phyloP scores from a whole-genome alignment of 805 yeast genomes.

The Saccharomycopsis capsularis region DNA sequence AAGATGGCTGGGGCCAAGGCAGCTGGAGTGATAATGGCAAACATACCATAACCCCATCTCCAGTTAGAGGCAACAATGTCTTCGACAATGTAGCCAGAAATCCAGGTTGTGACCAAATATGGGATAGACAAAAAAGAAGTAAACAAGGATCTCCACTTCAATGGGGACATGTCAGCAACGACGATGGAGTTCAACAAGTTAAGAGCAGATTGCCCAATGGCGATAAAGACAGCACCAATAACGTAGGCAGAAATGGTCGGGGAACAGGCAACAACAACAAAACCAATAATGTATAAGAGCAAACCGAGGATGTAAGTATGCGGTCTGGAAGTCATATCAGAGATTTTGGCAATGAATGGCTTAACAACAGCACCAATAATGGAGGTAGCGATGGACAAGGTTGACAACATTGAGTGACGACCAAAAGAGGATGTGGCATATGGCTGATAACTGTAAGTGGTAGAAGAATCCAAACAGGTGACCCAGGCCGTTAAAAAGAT shows the following conservation, averaged over 20 bases:
- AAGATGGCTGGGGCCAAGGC: conserved; percentile 31
- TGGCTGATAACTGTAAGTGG: conserved; percentile 32
- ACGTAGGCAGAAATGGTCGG: conserved; percentile 32
- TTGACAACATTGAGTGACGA: conserved; percentile 35
- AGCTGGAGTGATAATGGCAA: conserved; percentile 40
- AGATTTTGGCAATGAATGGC: conserved; percentile 35
- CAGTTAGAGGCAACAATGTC: conserved; percentile 33
- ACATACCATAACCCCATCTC: conserved; percentile 50
- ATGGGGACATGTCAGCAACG: conserved; percentile 34
- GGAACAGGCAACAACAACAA: conserved; percentile 33
- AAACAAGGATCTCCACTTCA: conserved; percentile 34
- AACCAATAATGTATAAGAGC: conserved; percentile 31
- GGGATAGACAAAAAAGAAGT: conserved; percentile 34
- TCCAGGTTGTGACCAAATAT: conserved; percentile 36
- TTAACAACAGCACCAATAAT: conserved; percentile 34
- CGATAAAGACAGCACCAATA: conserved; percentile 32
- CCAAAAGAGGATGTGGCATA: conserved; percentile 36
- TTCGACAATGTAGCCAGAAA: conserved; percentile 34
- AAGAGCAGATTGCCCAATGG: conserved; percentile 35
- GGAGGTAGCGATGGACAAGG: conserved; percentile 34
- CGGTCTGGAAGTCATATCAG: conserved; percentile 37
- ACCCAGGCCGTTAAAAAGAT: conserved; percentile 28
- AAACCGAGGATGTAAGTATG: conserved; percentile 31
- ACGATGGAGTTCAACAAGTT: conserved; percentile 30
- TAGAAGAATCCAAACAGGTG: conserved; percentile 28